Evolutionary conservation across 2,329 filamentous ascomycete species (phyloP).

Genomic region (Gaeumannomyces sp.): DNA sequence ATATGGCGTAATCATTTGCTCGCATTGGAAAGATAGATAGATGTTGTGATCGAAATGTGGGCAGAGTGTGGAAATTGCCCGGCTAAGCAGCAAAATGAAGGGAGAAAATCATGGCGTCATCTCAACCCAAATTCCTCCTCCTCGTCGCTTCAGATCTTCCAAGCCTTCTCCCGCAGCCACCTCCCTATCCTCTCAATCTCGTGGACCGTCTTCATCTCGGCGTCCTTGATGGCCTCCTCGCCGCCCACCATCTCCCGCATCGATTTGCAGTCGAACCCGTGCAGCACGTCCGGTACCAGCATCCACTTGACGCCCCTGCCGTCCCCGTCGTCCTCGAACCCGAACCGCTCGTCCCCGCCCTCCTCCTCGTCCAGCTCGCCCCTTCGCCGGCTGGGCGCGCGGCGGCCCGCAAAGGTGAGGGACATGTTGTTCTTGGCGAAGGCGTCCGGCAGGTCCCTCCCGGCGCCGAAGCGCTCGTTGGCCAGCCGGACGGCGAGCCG

Average conservation of each 20-base stretch:
- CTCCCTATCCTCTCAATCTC: conserved; percentile 9
- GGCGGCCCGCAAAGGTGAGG: conserved; percentile 13
- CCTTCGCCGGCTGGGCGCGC: conserved; percentile 17
- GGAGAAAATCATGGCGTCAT: background rate
- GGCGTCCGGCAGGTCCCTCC: conserved; percentile 14
- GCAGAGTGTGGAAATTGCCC: too few species aligned
- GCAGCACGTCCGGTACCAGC: conserved; percentile 34
- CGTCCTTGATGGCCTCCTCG: conserved; percentile 25
- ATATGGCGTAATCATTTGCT: too few species aligned
- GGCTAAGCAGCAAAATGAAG: background rate
- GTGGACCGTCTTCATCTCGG: conserved; percentile 21
- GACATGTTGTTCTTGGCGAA: conserved; percentile 11
- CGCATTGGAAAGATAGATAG: too few species aligned
- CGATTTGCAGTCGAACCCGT: conserved; percentile 32
- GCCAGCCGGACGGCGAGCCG: conserved; percentile 29
- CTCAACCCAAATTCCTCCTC: background rate
- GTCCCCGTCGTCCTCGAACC: conserved; percentile 25
- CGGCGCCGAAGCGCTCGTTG: conserved; percentile 21
- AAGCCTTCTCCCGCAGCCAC: conserved; percentile 9
- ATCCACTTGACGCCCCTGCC: conserved; percentile 30
- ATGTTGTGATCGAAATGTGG: too few species aligned
- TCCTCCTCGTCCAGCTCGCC: conserved; percentile 20
- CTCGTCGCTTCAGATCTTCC: background rate
- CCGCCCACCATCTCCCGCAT: conserved; percentile 21
- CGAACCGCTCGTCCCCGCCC: conserved; percentile 27